phyloP scores from a whole-genome alignment of 73 alveolate genomes.

The Paramecium sexaurelia region DNA sequence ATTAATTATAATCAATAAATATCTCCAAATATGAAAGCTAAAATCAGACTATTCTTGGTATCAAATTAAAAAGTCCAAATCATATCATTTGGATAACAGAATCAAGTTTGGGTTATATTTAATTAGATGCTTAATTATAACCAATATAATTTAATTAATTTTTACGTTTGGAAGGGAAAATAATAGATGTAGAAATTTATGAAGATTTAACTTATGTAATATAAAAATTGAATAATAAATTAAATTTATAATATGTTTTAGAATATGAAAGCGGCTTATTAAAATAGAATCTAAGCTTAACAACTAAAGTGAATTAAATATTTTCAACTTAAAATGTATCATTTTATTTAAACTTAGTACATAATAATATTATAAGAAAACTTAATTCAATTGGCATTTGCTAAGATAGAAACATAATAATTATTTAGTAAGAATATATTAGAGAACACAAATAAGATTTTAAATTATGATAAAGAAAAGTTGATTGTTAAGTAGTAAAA shows the following conservation, averaged over 20 bases:
- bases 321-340: constrained; percentile 7
- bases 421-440: constrained; percentile 6
- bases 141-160: neutral
- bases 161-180: neutral
- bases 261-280: neutral
- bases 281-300: neutral
- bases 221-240: neutral
- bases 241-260: neutral
- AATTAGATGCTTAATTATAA: neutral
- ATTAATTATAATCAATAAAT: neutral
- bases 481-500: neutral
- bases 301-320: neutral
- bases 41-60: neutral
- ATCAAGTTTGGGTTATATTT: neutral
- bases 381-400: constrained; percentile 39
- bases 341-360: neutral
- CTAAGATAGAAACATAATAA: constrained; percentile 3
- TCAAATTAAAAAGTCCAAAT: neutral
- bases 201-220: constrained; percentile 11
- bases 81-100: neutral
- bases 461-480: neutral
- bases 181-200: neutral
- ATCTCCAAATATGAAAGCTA: neutral
- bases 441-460: neutral
- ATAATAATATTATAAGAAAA: constrained; percentile 28